Base-by-base conservation (phyloP, 78 protist genomes). In the Dictyostelium firmibasis region DNA sequence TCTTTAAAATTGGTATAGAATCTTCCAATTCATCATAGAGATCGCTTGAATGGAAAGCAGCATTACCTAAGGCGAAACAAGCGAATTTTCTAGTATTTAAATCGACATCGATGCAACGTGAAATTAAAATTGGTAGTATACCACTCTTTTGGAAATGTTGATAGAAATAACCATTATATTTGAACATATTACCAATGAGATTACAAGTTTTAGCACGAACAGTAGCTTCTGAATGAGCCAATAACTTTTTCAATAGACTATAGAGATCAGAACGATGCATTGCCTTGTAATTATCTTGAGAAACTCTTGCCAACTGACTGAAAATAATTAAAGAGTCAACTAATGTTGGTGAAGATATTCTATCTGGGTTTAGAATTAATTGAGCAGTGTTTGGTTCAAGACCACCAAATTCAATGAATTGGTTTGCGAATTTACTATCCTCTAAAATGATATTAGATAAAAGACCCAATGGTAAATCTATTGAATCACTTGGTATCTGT, bases 1-100 rank as follows among this genome's bases (percentile, higher is more conserved):
- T 77, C 10, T 35, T 77, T 43, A 77, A 43, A n/a, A 43, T 35
- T 0, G 76, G 69, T 2, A 97, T 81, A 9, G 82, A 31, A 11
- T 77, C 70, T 27, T 13, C 23, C 4, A 98, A 62, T 9, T 69
- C 77, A 7, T 7, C 23, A 76, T 96, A 97, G 13, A 97, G 78
- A 43, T 16, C 25, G 64, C 31, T 88, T 7, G 88, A 77, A 85
- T 98, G 98, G 75, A 97, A 98, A 2, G 87, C 96, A n/a, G 99
- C 98, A 79, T 98, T 98, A 41, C 99, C 99, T 23, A 98, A 3
- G 3, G 99, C 99, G 36, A 98, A 97, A 83, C 97, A 95, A 9
- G 99, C 99, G 62, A 97, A 97, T 91, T 98, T 97, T 64, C 98
- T 69, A 4, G 97, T 91, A 27, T 44, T 33, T n/a, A 57, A 25